Evolutionary conservation across 208 protist species (phyloP).

Genomic region (Leishmania gerbilli): DNA sequence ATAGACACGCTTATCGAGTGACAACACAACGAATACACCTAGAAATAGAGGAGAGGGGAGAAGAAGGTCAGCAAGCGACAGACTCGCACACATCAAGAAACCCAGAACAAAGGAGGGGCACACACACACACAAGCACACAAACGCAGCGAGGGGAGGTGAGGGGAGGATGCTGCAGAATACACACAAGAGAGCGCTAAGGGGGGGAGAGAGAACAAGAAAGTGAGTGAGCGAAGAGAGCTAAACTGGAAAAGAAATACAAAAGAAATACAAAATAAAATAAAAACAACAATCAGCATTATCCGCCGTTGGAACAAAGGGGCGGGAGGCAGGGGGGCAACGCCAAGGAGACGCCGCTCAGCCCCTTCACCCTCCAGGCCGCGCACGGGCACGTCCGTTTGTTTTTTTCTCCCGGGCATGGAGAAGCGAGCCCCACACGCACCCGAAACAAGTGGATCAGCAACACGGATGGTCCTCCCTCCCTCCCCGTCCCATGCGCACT

Average conservation of each 20-base stretch:
- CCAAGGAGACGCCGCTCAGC: no score
- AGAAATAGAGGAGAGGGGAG: neutral
- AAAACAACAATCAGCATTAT: neutral
- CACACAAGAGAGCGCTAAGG: neutral
- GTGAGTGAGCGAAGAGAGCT: neutral
- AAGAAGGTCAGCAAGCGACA: neutral
- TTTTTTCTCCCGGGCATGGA: neutral
- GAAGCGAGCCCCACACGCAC: neutral
- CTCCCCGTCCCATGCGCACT: neutral
- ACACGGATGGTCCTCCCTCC: neutral
- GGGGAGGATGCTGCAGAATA: neutral
- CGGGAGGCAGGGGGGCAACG: no score
- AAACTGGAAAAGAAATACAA: neutral
- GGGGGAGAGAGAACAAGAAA: neutral
- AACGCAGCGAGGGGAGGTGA: neutral
- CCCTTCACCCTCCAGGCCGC: neutral
- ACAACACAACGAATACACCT: neutral
- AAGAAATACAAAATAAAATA: no score
- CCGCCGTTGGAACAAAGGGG: neutral
- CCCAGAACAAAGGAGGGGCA: neutral
- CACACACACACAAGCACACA: neutral
- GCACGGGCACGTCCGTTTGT: neutral
- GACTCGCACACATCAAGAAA: neutral
- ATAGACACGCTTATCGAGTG: neutral
- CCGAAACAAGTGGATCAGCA: neutral